Evolutionary conservation across 2,329 filamentous ascomycete species (phyloP).

Genomic region (Penicillium thymicola): DNA sequence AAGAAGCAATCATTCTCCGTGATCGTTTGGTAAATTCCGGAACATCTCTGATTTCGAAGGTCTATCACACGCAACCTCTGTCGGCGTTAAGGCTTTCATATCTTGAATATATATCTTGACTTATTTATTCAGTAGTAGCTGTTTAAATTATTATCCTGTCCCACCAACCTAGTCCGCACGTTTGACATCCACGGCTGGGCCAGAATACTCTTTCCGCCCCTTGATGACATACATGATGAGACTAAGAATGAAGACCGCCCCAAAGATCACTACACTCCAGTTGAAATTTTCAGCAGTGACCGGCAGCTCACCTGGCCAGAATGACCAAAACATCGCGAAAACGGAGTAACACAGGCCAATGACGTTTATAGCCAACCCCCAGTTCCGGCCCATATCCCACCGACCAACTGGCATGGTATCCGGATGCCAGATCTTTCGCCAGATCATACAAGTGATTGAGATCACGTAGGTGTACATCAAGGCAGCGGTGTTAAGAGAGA

Average conservation of each 20-base stretch:
- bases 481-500: constrained; percentile 48
- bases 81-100: no score
- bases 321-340: constrained; percentile 47
- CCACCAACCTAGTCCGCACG: not conserved
- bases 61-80: no score
- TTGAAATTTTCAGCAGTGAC: constrained; percentile 47
- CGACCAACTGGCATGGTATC: constrained; percentile 39
- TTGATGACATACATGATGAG: constrained; percentile 38
- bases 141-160: no score
- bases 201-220: constrained; percentile 32
- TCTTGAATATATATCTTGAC: no score
- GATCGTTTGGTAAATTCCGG: no score
- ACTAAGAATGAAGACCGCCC: constrained; percentile 39
- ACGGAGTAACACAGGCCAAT: constrained; percentile 44
- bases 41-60: no score
- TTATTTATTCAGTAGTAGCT: no score
- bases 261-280: constrained; percentile 49
- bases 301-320: constrained; percentile 44
- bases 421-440: constrained; percentile 37
- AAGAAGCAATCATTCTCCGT: no score
- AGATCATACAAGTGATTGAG: constrained; percentile 47
- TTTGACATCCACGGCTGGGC: constrained; percentile 22
- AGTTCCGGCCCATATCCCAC: constrained; percentile 42
- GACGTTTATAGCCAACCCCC: constrained; percentile 46
- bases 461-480: constrained; percentile 52